phyloP scores from a whole-genome alignment of 345 rosid genomes.

The Cardiospermum halicacabum region DNA sequence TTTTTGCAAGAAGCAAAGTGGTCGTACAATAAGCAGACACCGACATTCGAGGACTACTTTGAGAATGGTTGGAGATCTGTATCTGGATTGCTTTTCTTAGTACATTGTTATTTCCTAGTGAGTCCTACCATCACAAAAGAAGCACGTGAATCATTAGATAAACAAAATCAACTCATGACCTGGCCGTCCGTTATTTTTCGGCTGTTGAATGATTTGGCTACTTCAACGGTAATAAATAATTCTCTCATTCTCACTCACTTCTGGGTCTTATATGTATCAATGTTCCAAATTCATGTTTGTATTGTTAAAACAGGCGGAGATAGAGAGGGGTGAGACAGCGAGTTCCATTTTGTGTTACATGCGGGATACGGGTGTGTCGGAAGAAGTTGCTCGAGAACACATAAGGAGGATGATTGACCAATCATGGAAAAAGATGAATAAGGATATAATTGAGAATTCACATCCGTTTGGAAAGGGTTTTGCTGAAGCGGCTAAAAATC shows the following conservation, averaged over 20 bases:
- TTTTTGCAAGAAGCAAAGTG: conserved; percentile 45
- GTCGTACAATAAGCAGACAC: conserved; percentile 17
- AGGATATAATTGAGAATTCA: background rate
- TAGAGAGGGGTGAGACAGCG: conserved; percentile 29
- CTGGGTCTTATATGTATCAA: too few relatives aligned
- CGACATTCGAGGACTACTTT: conserved; percentile 35
- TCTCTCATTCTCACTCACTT: too few relatives aligned
- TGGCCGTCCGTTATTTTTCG: conserved; percentile 33
- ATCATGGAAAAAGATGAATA: conserved; percentile 39
- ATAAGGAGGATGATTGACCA: conserved; percentile 21
- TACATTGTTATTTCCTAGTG: conserved; percentile 24
- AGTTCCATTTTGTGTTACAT: conserved; percentile 34
- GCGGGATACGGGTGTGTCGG: conserved; percentile 22
- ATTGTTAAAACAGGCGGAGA: conserved; percentile 29
- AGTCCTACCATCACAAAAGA: conserved; percentile 7
- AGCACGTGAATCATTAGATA: conserved; percentile 17
- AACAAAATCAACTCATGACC: conserved; percentile 26
- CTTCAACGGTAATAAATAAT: conserved; percentile 40
- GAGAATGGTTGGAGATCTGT: conserved; percentile 35
- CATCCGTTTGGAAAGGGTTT: conserved; percentile 22
- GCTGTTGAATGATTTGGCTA: conserved; percentile 34
- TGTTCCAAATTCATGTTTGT: too few relatives aligned
- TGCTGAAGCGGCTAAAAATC: conserved; percentile 17
- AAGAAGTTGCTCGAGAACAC: conserved; percentile 24
- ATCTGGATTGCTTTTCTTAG: conserved; percentile 24